phyloP scores from a whole-genome alignment of 208 protist genomes.

The Wallacemonas sp. region DNA sequence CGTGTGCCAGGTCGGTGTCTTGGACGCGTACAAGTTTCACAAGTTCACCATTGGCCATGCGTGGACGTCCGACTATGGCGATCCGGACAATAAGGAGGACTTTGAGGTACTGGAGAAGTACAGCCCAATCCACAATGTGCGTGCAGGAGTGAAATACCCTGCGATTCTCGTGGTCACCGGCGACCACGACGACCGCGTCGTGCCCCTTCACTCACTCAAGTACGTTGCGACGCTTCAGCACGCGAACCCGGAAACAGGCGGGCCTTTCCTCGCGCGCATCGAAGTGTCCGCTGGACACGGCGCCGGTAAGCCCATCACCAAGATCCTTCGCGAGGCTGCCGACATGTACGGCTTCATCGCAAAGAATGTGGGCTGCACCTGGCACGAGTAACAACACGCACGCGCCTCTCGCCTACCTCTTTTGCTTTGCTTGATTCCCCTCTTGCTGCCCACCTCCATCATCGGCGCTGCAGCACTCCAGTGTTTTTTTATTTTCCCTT shows the following conservation, averaged over 20 bases:
- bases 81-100: slow-evolving; percentile 90
- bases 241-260: slow-evolving; percentile 54
- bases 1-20: slow-evolving; percentile 89
- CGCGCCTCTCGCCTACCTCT: not conserved
- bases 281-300: slow-evolving; percentile 88
- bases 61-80: slow-evolving; percentile 93
- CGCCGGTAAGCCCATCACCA: slow-evolving; percentile 91
- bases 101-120: slow-evolving; percentile 93
- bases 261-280: slow-evolving; percentile 83
- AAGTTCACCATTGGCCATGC: slow-evolving; percentile 95
- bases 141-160: slow-evolving; percentile 77
- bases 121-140: slow-evolving; percentile 94
- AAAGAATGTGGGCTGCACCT: slow-evolving; percentile 71
- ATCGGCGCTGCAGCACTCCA: no score
- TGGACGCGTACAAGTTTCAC: slow-evolving; percentile 96
- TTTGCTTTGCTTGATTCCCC: not conserved
- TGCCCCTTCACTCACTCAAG: slow-evolving; percentile 96
- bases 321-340: slow-evolving; percentile 80
- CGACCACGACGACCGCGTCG: slow-evolving; percentile 96
- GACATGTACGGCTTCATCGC: slow-evolving; percentile 94
- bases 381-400: slow-evolving; percentile 30
- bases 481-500: slow-evolving; percentile 1
- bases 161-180: slow-evolving; percentile 89
- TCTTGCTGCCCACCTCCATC: not conserved
- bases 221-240: slow-evolving; percentile 93